phyloP scores from a whole-genome alignment of 352 stramenopile genomes.

The Pythium sp. region DNA sequence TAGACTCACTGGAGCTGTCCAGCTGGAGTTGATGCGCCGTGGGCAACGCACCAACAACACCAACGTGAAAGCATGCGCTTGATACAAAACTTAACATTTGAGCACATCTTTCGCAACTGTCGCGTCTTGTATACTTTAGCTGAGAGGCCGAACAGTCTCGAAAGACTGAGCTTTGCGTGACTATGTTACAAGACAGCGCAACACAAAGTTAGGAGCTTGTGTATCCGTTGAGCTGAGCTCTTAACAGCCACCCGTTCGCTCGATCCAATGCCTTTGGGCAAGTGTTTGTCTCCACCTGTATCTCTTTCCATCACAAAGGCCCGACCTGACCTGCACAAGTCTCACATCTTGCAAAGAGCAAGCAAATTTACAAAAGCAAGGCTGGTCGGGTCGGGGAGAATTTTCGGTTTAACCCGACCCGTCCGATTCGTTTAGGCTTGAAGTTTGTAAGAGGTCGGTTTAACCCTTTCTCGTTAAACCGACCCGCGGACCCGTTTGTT shows the following conservation, averaged over 20 bases:
- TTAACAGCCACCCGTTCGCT: slow-evolving; percentile 4
- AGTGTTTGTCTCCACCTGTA: background rate
- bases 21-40: background rate
- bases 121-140: background rate
- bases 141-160: background rate
- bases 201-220: background rate
- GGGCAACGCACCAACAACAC: no score
- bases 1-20: background rate
- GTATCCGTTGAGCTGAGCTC: background rate
- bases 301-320: background rate
- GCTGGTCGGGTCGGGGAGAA: background rate
- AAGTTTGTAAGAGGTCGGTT: background rate
- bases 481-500: background rate
- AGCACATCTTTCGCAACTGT: background rate
- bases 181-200: slow-evolving; percentile 11
- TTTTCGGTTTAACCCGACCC: background rate
- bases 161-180: background rate
- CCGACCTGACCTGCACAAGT: background rate
- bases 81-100: background rate
- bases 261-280: background rate
- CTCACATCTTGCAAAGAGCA: background rate
- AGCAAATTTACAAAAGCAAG: background rate
- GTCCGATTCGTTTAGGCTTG: background rate
- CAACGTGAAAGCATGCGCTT: background rate
- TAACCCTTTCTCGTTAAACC: background rate